phyloP scores from a whole-genome alignment of 345 rosid species.

The Pistacia integerrima region DNA sequence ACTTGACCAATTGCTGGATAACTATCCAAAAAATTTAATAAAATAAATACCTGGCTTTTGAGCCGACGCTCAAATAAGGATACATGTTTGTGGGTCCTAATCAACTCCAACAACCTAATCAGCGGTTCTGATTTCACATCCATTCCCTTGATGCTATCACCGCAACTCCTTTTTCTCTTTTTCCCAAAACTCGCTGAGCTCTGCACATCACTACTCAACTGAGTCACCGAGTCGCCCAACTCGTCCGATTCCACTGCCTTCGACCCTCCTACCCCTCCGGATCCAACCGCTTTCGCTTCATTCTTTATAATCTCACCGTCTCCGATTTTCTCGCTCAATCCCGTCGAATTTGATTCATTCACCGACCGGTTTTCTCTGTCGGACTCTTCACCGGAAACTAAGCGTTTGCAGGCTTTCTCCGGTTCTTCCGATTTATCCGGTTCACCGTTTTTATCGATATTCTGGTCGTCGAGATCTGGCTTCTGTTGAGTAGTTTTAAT shows the following conservation, averaged over 20 bases:
- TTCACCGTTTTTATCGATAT: conserved; percentile 30
- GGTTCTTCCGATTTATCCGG: conserved; percentile 13
- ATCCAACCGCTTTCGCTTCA: conserved; percentile 28
- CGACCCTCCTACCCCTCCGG: conserved; percentile 30
- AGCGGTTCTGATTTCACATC: conserved; percentile 59
- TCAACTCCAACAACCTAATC: conserved; percentile 42
- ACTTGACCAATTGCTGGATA: neutral
- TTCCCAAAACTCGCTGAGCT: conserved; percentile 56
- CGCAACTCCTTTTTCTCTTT: conserved; percentile 26
- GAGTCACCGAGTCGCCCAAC: conserved; percentile 45
- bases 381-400: conserved; percentile 46
- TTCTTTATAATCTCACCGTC: neutral
- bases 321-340: conserved; percentile 35
- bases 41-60: conserved; percentile 48
- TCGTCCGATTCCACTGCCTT: conserved; percentile 41
- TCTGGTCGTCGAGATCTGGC: conserved; percentile 56
- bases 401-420: conserved; percentile 9
- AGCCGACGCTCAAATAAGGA: conserved; percentile 62
- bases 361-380: conserved; percentile 66
- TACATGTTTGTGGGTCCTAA: conserved; percentile 59
- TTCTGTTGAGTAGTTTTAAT: conserved; percentile 16
- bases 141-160: conserved; percentile 22
- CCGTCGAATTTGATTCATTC: conserved; percentile 84
- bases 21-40: neutral
- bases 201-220: conserved; percentile 51